Evolutionary conservation across 495 filamentous ascomycete genomes (phyloP).

Genomic region (Penicillium turbatum): DNA sequence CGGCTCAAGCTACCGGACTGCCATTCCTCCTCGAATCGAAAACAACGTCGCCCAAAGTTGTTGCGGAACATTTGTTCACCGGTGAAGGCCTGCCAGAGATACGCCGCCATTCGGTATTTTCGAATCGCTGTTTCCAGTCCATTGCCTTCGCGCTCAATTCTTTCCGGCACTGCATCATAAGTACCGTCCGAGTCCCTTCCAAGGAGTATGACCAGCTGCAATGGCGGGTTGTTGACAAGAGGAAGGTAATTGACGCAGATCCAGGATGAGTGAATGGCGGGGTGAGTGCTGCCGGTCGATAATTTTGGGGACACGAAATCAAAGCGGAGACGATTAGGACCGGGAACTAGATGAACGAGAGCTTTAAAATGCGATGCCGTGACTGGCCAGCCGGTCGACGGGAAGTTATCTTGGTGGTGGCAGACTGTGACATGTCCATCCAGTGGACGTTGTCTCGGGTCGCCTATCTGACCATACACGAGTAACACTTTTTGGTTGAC

Average conservation of each 20-base stretch:
- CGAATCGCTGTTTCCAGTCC: conserved; percentile 70
- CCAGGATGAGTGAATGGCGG: conserved; percentile 70
- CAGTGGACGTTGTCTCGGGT: conserved; percentile 61
- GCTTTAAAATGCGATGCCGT: conserved; percentile 85
- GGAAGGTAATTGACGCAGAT: conserved; percentile 81
- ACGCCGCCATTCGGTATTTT: conserved; percentile 87
- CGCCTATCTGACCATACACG: conserved; percentile 73
- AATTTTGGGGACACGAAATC: conserved; percentile 82
- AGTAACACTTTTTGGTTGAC: conserved; percentile 86
- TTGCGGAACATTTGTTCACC: conserved; percentile 92
- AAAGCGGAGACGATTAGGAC: conserved; percentile 78
- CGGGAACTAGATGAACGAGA: conserved; percentile 78
- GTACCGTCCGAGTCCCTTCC: conserved; percentile 84
- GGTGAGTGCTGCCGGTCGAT: conserved; percentile 61
- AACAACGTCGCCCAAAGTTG: conserved; percentile 74
- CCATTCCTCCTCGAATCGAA: conserved; percentile 92
- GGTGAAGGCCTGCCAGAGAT: conserved; percentile 94
- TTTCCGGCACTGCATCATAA: conserved; percentile 76
- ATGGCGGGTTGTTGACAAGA: conserved; percentile 65
- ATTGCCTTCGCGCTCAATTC: conserved; percentile 73
- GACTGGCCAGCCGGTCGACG: conserved; percentile 77
- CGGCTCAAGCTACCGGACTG: conserved; percentile 69
- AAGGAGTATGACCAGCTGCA: conserved; percentile 80
- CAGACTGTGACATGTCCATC: conserved; percentile 77
- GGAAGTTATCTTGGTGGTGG: conserved; percentile 80